These are phyloP conservation scores for Flaveria ramosissima DNA, from an alignment of 129 eudicot genomes.

Conservation along the genomic window DNA sequence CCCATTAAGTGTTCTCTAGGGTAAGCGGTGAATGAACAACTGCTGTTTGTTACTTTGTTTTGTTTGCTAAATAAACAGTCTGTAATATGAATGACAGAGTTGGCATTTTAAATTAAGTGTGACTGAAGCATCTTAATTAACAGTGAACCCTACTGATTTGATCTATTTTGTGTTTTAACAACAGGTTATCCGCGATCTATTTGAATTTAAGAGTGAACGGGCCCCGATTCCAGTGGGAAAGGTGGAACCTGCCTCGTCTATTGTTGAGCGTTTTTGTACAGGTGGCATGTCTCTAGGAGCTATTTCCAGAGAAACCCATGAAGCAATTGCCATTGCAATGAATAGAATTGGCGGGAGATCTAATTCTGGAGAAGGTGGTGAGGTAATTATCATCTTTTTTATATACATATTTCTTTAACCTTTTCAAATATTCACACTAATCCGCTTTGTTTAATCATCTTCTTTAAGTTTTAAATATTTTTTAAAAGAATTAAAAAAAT, in stretches of 20 bases:
- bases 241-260: constrained; percentile 91
- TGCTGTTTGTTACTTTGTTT: too few species aligned
- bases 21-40: not conserved
- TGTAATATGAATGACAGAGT: not conserved
- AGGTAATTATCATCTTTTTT: constrained; percentile 48
- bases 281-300: constrained; percentile 99
- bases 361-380: constrained; percentile 99
- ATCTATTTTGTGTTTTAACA: not conserved
- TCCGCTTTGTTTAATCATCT: not conserved
- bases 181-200: constrained; percentile 96
- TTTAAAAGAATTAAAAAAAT: not conserved
- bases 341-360: constrained; percentile 95
- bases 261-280: constrained; percentile 91
- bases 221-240: constrained; percentile 94
- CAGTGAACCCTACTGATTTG: constrained; percentile 1
- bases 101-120: not conserved
- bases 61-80: too few species aligned
- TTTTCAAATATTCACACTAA: not conserved
- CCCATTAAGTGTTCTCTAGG: not conserved
- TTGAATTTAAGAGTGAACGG: constrained; percentile 90
- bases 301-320: constrained; percentile 98
- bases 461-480: not conserved
- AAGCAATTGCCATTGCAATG: constrained; percentile 99
- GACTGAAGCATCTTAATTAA: not conserved
- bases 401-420: not conserved